A percentile compares a stretch with the other conserved stretches of the same genome.
phyloP scores from a whole-genome alignment of 208 protist species.

The Endotrypanum monterogeii region DNA sequence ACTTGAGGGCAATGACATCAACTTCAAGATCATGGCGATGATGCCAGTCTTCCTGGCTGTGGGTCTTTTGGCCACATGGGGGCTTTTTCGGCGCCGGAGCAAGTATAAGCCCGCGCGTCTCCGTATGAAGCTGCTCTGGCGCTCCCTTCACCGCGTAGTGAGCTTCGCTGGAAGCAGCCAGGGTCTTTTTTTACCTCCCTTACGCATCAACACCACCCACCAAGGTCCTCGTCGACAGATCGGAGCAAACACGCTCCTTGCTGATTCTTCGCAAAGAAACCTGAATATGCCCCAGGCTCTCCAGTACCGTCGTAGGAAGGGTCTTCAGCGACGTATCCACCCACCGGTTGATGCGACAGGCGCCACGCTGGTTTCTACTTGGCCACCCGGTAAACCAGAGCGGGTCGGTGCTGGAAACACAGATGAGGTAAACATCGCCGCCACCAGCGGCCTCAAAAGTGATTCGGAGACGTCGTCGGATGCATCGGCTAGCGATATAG shows the following conservation, averaged over 20 bases:
- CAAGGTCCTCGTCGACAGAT: not conserved
- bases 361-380: not conserved
- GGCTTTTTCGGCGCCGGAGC: constrained; percentile 31
- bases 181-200: constrained; percentile 11
- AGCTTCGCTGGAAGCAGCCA: constrained; percentile 39
- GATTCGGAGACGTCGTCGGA: constrained; percentile 10
- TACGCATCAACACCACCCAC: not conserved
- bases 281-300: not conserved
- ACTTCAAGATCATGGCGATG: constrained; percentile 82
- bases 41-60: constrained; percentile 50
- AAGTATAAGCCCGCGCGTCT: constrained; percentile 43
- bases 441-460: constrained; percentile 8
- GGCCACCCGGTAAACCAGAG: not conserved
- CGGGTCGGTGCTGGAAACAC: not conserved
- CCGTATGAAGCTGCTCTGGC: constrained; percentile 71
- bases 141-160: constrained; percentile 59
- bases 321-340: not conserved
- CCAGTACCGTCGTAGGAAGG: not conserved
- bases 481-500: constrained; percentile 7
- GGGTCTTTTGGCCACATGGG: constrained; percentile 29
- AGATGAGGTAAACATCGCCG: constrained; percentile 5
- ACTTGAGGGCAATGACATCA: constrained; percentile 79
- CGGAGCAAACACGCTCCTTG: not conserved
- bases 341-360: not conserved
- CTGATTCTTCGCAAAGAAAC: not conserved